A percentile compares a stretch with the other conserved stretches of the same genome.
These are phyloP conservation scores for Cornus florida DNA, from an alignment of 148 eudicot genomes.

Conservation along the genomic window DNA sequence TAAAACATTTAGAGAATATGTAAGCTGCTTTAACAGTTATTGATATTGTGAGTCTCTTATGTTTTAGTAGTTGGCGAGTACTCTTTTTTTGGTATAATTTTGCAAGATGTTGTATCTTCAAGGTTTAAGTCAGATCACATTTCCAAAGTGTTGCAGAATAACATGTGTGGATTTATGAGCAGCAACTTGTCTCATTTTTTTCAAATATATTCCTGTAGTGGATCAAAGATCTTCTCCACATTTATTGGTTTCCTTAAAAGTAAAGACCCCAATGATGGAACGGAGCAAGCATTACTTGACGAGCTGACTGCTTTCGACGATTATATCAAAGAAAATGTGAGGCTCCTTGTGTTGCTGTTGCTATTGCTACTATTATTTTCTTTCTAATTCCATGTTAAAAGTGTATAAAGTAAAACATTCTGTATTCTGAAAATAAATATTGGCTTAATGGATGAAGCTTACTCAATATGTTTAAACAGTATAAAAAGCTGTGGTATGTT, in stretches of 20 bases:
- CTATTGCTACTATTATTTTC: background rate
- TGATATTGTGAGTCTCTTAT: background rate
- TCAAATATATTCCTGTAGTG: constrained; percentile 49
- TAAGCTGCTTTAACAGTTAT: background rate
- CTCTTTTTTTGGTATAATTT: background rate
- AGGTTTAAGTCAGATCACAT: background rate
- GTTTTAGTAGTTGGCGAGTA: background rate
- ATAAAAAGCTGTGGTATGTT: background rate
- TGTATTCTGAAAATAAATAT: background rate
- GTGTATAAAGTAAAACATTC: background rate
- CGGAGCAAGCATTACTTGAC: constrained; percentile 69
- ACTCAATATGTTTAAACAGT: background rate
- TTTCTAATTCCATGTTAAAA: background rate
- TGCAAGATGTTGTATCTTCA: background rate
- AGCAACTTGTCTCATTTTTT: constrained; percentile 7
- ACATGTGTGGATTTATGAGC: background rate
- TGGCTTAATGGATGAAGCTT: constrained; percentile 10
- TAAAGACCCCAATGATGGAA: constrained; percentile 86
- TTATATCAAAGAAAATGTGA: constrained; percentile 77
- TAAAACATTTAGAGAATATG: background rate
- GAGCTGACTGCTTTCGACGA: constrained; percentile 75
- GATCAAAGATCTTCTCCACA: constrained; percentile 86
- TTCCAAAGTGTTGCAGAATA: background rate
- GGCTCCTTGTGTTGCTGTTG: constrained; percentile 11
- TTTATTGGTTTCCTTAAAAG: constrained; percentile 87